Evolutionary conservation across 257 asterid species (phyloP), one percentile per base, ranked within the genome.

Genomic region (Penstemon davidsonii): DNA sequence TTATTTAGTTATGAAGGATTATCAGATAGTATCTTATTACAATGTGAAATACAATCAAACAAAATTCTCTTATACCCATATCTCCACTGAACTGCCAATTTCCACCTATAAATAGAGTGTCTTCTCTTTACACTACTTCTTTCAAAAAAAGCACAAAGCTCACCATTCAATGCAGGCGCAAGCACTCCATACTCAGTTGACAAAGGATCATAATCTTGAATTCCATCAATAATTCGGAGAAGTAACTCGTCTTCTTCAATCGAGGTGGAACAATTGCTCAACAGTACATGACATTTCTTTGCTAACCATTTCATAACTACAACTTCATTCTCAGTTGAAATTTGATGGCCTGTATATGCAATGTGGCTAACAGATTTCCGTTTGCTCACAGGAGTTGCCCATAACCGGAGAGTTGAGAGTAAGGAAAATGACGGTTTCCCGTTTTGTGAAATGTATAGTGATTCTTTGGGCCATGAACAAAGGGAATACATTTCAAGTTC

Each of bases 381-480:
- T 64, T 66, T 73, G 78, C 78, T 77, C 12, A 65, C 71, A 36
- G 94, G 91, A 66, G 92, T 86, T 36, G 94, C 95, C 96, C 98
- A 90, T 72, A 93, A 68, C 37, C 97, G 88, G 75, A 83, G 15
- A 5, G 93, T 80, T 58, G 82, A 84, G 50, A 85, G 85, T 46
- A 93, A 78, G 44, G 95, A 85, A 64, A 86, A 93, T 11, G 97
- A 93, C 13, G 88, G 90, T 45, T 79, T 84, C 64, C 98, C 98
- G 36, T 83, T 83, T 69, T 82, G 84, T 67, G 81, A 77, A 55
- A 93, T 85, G 82, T 86, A 85, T 2, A 88, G 75, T 55, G 83
- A 81, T 40, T 93, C 97, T 63, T 69, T 82, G 13, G 95, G 83
- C 88, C 90, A 90, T 2, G 93, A 74, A 70, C 90, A 84, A 8